phyloP scores from a whole-genome alignment of 331 rosid genomes.

The Malus hybrid region DNA sequence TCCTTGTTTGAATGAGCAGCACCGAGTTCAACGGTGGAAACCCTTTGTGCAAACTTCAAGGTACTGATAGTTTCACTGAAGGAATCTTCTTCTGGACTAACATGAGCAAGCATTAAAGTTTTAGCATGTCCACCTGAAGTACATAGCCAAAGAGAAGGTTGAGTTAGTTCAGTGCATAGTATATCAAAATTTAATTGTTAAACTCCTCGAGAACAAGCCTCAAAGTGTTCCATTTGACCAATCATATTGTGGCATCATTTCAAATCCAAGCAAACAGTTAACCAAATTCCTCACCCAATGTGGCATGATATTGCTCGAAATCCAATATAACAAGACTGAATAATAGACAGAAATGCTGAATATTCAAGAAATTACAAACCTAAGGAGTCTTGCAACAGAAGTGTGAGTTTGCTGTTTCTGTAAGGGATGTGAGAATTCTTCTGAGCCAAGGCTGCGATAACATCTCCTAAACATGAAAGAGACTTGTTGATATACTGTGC shows the following conservation, averaged over 20 bases:
- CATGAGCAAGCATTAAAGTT: slow-evolving; percentile 93
- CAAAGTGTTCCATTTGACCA: not conserved
- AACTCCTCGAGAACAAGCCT: not conserved
- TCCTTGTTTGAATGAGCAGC: slow-evolving; percentile 73
- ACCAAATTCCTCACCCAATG: not conserved
- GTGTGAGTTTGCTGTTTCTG: slow-evolving; percentile 95
- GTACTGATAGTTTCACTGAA: slow-evolving; percentile 81
- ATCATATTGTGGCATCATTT: not conserved
- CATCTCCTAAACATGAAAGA: slow-evolving; percentile 96
- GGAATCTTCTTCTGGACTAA: slow-evolving; percentile 87
- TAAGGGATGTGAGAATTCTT: slow-evolving; percentile 92
- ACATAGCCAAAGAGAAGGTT: slow-evolving; percentile 15
- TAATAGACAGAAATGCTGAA: not conserved
- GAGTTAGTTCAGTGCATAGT: not conserved
- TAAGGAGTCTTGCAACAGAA: slow-evolving; percentile 86
- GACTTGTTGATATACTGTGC: slow-evolving; percentile 86
- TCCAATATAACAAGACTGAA: not conserved
- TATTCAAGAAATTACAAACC: slow-evolving; percentile 30
- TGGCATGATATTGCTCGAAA: not conserved
- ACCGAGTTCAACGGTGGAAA: slow-evolving; percentile 86
- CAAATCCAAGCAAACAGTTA: not conserved
- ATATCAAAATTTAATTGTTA: not conserved
- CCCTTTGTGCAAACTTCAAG: slow-evolving; percentile 85
- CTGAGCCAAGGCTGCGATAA: slow-evolving; percentile 88
- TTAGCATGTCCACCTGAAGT: slow-evolving; percentile 85